Percentiles rank a stretch among this genome's conserved stretches.
phyloP scores from a whole-genome alignment of 2,329 filamentous ascomycete genomes.

The Diaporthe aspalathi region DNA sequence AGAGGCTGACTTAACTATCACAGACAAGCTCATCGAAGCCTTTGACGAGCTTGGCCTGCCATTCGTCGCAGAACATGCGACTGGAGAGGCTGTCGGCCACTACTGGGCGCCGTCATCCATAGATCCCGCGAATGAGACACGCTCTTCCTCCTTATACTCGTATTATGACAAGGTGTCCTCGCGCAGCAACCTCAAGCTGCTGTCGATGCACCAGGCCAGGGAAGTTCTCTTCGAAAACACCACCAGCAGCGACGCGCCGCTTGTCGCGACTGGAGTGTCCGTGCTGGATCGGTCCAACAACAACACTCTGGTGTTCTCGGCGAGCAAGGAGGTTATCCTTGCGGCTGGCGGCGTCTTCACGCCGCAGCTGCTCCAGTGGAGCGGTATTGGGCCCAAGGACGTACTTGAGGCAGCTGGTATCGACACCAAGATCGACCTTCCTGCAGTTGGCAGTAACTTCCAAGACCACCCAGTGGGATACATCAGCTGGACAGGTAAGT shows the following conservation, averaged over 20 bases:
- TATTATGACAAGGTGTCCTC: constrained; percentile 9
- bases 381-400: constrained; percentile 1
- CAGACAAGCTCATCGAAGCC: constrained; percentile 11
- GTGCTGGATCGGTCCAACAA: constrained; percentile 4
- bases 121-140: neutral
- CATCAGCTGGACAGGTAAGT: constrained; percentile 18
- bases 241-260: neutral
- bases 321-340: constrained; percentile 1
- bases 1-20: neutral
- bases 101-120: constrained; percentile 13
- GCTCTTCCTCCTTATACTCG: constrained; percentile 5
- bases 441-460: neutral
- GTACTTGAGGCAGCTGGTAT: neutral
- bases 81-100: neutral
- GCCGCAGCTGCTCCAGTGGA: neutral
- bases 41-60: constrained; percentile 7
- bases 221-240: constrained; percentile 9
- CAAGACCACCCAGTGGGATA: neutral
- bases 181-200: constrained; percentile 5
- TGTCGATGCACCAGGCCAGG: neutral
- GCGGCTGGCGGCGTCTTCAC: constrained; percentile 17
- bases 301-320: constrained; percentile 2
- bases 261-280: constrained; percentile 2
- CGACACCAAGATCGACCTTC: constrained; percentile 14
- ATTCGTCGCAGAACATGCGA: constrained; percentile 3